phyloP scores from a whole-genome alignment of 768 basidiomycete genomes.

The Phylloporus sp. region DNA sequence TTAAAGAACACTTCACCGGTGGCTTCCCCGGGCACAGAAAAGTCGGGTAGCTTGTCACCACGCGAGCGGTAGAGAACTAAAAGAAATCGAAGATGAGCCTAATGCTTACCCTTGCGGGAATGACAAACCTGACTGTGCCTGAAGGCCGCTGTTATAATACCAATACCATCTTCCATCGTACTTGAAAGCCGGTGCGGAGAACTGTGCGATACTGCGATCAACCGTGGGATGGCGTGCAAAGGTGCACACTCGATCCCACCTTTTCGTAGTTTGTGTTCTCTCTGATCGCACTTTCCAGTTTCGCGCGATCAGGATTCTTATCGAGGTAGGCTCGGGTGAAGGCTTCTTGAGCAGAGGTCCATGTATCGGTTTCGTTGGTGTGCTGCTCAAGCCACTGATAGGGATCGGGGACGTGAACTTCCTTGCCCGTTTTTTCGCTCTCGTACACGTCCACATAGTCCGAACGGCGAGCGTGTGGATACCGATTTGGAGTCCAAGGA shows the following conservation, averaged over 20 bases:
- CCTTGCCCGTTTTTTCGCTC: slow-evolving; percentile 57
- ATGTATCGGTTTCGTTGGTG: slow-evolving; percentile 58
- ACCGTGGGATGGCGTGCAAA: neutral
- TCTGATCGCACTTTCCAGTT: slow-evolving; percentile 56
- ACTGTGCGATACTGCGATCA: slow-evolving; percentile 37
- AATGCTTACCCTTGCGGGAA: neutral
- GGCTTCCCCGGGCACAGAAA: slow-evolving; percentile 39
- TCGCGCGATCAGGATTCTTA: slow-evolving; percentile 55
- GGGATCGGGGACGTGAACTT: slow-evolving; percentile 64
- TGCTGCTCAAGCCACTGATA: slow-evolving; percentile 73
- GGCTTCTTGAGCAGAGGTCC: slow-evolving; percentile 58
- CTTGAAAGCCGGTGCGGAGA: slow-evolving; percentile 56
- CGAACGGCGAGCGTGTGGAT: slow-evolving; percentile 62
- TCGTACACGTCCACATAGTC: slow-evolving; percentile 68
- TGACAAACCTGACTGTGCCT: slow-evolving; percentile 51
- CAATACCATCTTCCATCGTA: slow-evolving; percentile 78
- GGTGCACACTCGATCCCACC: slow-evolving; percentile 22
- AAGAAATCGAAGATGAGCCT: neutral
- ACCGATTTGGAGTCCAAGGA: slow-evolving; percentile 53
- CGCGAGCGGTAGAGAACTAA: slow-evolving; percentile 62
- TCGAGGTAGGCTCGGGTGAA: slow-evolving; percentile 61
- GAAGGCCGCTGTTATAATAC: slow-evolving; percentile 74
- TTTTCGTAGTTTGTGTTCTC: slow-evolving; percentile 51
- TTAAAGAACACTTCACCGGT: slow-evolving; percentile 79
- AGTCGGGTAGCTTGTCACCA: slow-evolving; percentile 50